A percentile compares a stretch with the other conserved stretches of the same genome.
phyloP scores from a whole-genome alignment of 73 alveolate genomes.

The Tetrahymena malaccensis region DNA sequence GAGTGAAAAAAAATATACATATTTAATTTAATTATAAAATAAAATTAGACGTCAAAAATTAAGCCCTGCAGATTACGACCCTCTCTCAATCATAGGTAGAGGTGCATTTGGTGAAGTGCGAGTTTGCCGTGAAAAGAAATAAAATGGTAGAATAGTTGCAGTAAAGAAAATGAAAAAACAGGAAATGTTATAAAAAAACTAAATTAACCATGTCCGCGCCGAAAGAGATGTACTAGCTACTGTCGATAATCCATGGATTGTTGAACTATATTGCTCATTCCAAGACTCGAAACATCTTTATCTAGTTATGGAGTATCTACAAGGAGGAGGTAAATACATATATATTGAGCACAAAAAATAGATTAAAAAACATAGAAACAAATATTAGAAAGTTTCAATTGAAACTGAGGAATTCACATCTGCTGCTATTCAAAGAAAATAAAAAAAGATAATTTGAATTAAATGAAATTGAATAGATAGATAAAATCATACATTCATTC shows the following conservation, averaged over 20 bases:
- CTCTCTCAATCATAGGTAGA: constrained; percentile 66
- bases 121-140: constrained; percentile 40
- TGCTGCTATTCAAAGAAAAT: not conserved
- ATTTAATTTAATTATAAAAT: not conserved
- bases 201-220: constrained; percentile 55
- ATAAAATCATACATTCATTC: too few relatives aligned
- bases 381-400: not conserved
- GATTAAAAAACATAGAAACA: not conserved
- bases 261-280: constrained; percentile 42
- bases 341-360: too few relatives aligned
- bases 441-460: not conserved
- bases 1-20: not conserved
- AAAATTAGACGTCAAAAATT: constrained; percentile 20
- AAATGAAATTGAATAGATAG: not conserved
- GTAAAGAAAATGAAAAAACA: constrained; percentile 59
- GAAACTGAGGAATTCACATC: not conserved
- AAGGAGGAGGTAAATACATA: constrained; percentile 36
- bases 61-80: constrained; percentile 52
- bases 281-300: constrained; percentile 51
- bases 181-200: constrained; percentile 64
- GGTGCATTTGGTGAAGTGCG: constrained; percentile 90
- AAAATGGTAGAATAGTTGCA: constrained; percentile 42
- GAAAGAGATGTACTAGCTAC: constrained; percentile 74
- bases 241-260: constrained; percentile 52
- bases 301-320: constrained; percentile 54